These are phyloP conservation scores for Venturia carpophila DNA, from an alignment of 2,329 filamentous ascomycete genomes.

Conservation along the genomic window DNA sequence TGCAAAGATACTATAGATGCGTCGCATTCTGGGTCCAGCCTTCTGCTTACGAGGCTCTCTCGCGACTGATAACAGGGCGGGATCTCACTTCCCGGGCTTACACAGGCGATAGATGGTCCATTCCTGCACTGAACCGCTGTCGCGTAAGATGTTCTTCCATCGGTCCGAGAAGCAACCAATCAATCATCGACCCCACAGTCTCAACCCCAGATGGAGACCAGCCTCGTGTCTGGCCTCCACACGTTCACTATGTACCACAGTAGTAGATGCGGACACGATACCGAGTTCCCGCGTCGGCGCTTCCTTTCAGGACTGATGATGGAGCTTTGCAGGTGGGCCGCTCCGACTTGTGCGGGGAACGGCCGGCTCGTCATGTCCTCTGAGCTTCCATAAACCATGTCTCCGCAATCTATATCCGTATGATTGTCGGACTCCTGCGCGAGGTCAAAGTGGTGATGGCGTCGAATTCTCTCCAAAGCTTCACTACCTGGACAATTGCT, in stretches of 20 bases:
- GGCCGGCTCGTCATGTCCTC: background rate
- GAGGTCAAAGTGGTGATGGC: background rate
- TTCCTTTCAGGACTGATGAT: background rate
- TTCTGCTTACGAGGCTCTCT: background rate
- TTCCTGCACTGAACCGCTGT: background rate
- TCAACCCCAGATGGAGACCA: background rate
- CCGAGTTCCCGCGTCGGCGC: background rate
- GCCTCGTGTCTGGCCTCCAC: background rate
- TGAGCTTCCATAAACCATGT: background rate
- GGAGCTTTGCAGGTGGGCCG: background rate
- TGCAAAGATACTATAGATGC: background rate
- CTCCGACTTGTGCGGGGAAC: background rate
- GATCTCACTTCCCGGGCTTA: background rate
- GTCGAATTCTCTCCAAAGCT: background rate
- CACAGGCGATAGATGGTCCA: no score
- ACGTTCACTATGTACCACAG: no score
- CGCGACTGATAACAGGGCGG: background rate
- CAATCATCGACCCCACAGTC: background rate
- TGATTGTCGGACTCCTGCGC: background rate
- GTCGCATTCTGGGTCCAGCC: background rate
- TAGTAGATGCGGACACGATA: background rate
- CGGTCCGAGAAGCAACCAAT: background rate
- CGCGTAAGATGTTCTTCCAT: background rate
- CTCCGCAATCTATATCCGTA: background rate
- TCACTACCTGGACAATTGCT: background rate